These are phyloP conservation scores for Pythium volutum DNA, from an alignment of 352 stramenopile genomes.

Conservation along the genomic window DNA sequence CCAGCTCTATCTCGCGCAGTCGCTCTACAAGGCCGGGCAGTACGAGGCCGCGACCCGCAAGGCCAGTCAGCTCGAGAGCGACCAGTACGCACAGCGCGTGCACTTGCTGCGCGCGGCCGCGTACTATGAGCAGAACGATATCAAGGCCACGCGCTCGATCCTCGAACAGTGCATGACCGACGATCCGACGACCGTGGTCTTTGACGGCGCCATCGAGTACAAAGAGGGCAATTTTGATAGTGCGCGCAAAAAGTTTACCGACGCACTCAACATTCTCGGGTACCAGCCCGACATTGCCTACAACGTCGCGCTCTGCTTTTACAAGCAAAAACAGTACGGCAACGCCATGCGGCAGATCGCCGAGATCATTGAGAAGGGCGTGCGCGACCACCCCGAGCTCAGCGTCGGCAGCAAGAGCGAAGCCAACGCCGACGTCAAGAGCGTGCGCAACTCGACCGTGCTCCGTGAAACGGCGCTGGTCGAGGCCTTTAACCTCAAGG, in stretches of 20 bases:
- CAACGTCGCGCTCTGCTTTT: slow-evolving; percentile 95
- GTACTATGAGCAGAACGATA: slow-evolving; percentile 96
- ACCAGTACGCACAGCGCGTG: slow-evolving; percentile 86
- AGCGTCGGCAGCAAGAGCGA: slow-evolving; percentile 92
- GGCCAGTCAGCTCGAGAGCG: slow-evolving; percentile 77
- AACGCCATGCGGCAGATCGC: slow-evolving; percentile 90
- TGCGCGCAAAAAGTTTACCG: slow-evolving; percentile 89
- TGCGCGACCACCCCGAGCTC: slow-evolving; percentile 91
- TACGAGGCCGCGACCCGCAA: slow-evolving; percentile 79
- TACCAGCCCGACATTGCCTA: slow-evolving; percentile 93
- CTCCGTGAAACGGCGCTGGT: slow-evolving; percentile 92
- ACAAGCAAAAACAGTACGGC: slow-evolving; percentile 91
- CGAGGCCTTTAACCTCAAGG: slow-evolving; percentile 95
- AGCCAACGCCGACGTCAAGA: slow-evolving; percentile 81
- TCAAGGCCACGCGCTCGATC: slow-evolving; percentile 87
- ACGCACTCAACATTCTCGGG: slow-evolving; percentile 91
- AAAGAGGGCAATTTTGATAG: slow-evolving; percentile 88
- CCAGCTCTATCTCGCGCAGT: slow-evolving; percentile 94
- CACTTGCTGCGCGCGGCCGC: slow-evolving; percentile 87
- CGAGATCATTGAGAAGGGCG: slow-evolving; percentile 93
- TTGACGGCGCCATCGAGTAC: slow-evolving; percentile 81
- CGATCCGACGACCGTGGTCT: slow-evolving; percentile 90
- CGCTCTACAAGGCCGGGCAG: slow-evolving; percentile 90
- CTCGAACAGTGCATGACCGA: slow-evolving; percentile 91
- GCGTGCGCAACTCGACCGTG: slow-evolving; percentile 91